These are phyloP conservation scores for Pseudogymnoascus sp. DNA, from an alignment of 2,329 filamentous ascomycete genomes.

Conservation along the genomic window DNA sequence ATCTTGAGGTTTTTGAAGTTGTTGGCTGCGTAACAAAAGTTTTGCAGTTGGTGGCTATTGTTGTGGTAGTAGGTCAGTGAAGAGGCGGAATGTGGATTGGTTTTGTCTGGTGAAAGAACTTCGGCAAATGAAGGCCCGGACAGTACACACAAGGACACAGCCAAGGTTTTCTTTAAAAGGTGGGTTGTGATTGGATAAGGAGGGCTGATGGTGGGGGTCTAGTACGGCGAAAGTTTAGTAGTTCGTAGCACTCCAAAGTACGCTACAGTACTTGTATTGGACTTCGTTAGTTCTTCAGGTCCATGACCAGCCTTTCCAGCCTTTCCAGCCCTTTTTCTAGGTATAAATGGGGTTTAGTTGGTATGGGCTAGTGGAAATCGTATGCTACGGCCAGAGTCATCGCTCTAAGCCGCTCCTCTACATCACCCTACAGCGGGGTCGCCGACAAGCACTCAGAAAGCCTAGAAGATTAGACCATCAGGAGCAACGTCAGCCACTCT, in stretches of 20 bases:
- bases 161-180: neutral
- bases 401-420: neutral
- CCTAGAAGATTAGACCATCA: neutral
- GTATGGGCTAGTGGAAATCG: neutral
- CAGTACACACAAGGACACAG: neutral
- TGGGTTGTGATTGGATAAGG: neutral
- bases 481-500: neutral
- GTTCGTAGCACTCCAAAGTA: neutral
- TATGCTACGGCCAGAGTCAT: neutral
- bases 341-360: neutral
- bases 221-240: neutral
- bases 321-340: too few species aligned
- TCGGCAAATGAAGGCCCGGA: slow-evolving; percentile 5
- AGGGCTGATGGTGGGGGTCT: neutral
- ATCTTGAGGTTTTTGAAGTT: neutral
- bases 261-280: neutral
- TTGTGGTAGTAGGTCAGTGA: neutral
- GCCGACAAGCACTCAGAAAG: neutral
- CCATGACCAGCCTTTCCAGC: neutral
- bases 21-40: slow-evolving; percentile 3
- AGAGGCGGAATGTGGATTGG: slow-evolving; percentile 7
- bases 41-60: slow-evolving; percentile 6
- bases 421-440: neutral
- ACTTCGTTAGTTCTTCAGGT: neutral
- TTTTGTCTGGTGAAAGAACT: slow-evolving; percentile 2